Base-by-base conservation (phyloP, 2,329 filamentous ascomycete genomes). In the Trichoderma pleuroti region DNA sequence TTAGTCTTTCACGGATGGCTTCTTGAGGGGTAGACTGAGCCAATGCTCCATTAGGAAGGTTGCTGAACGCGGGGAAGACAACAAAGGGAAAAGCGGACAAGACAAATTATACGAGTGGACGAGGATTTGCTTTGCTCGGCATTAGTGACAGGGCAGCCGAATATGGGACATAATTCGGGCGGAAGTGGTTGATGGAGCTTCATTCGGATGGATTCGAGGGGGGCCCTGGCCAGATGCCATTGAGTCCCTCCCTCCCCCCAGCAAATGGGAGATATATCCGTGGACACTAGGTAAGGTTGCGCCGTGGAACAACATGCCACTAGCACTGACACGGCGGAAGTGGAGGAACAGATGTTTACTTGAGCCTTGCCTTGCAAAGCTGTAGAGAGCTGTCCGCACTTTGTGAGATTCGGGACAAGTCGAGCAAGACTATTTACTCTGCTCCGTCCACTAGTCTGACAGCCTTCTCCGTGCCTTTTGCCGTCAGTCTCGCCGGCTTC, bases 1-100 rank as follows among this genome's bases (percentile, higher is more conserved):
- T 57, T 66, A 16, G 11, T 66, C 21, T 30, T 34, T 56, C 24
- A 57, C 18, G 18, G 16, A 57, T 57, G 24, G 32, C 36, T 18
- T 42, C 34, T 26, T 66, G 63, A 39, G 63, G 63, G 63, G 63
- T 66, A 66, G 18, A 39, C 34, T 26, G 21, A 18, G 36, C 12
- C n/a, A 66, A 30, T 30, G 11, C 63, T 28, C 49, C 32, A 30
- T 66, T 66, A 57, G 52, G 63, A 66, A 66, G 63, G 63, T 66
- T 49, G n/a, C 10, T 66, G 32, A 57, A 30, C 52, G 63, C 63
- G 63, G 63, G 49, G 63, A 66, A 66, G 34, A 42, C 24, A 12
- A 9, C 36, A 42, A 21, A 66, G 32, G 49, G 46, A 65, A 56
- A 57, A 24, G 49, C 49, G 49, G 49, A 30, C 21, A 56, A 36